phyloP scores from a whole-genome alignment of 164 flowering plant genomes.

The Tinospora cordifolia region DNA sequence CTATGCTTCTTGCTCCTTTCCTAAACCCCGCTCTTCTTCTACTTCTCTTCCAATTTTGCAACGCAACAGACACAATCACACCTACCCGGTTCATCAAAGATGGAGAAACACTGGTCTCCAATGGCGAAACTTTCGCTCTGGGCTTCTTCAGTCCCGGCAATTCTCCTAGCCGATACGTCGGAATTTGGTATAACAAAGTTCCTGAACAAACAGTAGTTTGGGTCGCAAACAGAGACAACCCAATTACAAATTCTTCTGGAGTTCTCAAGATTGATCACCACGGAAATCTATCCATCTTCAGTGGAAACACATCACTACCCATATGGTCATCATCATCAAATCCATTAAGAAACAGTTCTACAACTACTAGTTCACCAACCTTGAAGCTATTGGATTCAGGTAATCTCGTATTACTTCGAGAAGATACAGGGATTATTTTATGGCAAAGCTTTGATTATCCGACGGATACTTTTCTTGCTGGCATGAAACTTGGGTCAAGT shows the following conservation, averaged over 20 bases:
- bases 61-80: not conserved
- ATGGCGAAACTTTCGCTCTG: constrained; percentile 21
- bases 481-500: constrained; percentile 32
- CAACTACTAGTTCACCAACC: not conserved
- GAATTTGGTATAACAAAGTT: constrained; percentile 40
- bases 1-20: no score
- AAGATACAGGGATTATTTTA: not conserved
- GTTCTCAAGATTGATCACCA: constrained; percentile 16
- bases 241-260: constrained; percentile 33
- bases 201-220: constrained; percentile 28
- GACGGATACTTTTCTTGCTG: not conserved
- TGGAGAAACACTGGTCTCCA: constrained; percentile 27
- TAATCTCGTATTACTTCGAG: constrained; percentile 29
- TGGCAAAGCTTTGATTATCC: constrained; percentile 1
- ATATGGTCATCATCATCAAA: constrained; percentile 31
- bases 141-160: constrained; percentile 43
- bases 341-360: constrained; percentile 10
- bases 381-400: constrained; percentile 43
- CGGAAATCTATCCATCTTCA: constrained; percentile 14
- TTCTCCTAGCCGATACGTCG: constrained; percentile 27
- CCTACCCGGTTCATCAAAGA: constrained; percentile 12
- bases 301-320: constrained; percentile 13
- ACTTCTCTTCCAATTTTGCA: no score
- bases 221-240: constrained; percentile 51
- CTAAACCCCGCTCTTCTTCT: no score